Percentiles rank a stretch among this genome's conserved stretches.
Evolutionary conservation across 2,329 filamentous ascomycete genomes (phyloP).

Genomic region (Claviceps sorghi): DNA sequence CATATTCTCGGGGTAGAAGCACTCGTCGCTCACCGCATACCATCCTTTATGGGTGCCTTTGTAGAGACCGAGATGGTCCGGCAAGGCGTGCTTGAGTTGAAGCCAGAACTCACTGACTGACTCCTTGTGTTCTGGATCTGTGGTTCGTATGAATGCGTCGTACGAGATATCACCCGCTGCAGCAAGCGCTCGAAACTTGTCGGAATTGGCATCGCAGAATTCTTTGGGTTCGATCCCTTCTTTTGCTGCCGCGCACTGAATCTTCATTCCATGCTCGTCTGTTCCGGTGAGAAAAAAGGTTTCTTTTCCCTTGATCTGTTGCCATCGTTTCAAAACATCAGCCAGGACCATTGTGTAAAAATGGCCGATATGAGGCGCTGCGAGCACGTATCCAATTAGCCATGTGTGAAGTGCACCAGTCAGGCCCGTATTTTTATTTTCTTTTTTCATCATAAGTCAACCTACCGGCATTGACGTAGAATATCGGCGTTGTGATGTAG

Average conservation of each 20-base stretch:
- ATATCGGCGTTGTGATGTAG: constrained; percentile 93
- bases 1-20: constrained; percentile 71
- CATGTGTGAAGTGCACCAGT: neutral
- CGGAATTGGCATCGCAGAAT: constrained; percentile 78
- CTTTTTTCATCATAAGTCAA: neutral
- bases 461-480: constrained; percentile 91
- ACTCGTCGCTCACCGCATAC: constrained; percentile 95
- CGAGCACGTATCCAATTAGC: neutral
- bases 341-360: constrained; percentile 84
- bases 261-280: constrained; percentile 96
- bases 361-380: constrained; percentile 87
- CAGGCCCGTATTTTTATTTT: neutral
- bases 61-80: constrained; percentile 63
- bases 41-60: constrained; percentile 78
- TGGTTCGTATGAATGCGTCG: constrained; percentile 87
- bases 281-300: constrained; percentile 79
- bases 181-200: constrained; percentile 66
- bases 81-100: constrained; percentile 41
- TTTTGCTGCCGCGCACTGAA: constrained; percentile 69
- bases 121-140: constrained; percentile 64
- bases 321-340: constrained; percentile 88
- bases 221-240: constrained; percentile 58
- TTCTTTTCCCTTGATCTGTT: constrained; percentile 54
- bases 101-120: constrained; percentile 86
- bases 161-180: constrained; percentile 53